phyloP scores from a whole-genome alignment of 163 green algal genomes.

The Prototheca stagnorum region DNA sequence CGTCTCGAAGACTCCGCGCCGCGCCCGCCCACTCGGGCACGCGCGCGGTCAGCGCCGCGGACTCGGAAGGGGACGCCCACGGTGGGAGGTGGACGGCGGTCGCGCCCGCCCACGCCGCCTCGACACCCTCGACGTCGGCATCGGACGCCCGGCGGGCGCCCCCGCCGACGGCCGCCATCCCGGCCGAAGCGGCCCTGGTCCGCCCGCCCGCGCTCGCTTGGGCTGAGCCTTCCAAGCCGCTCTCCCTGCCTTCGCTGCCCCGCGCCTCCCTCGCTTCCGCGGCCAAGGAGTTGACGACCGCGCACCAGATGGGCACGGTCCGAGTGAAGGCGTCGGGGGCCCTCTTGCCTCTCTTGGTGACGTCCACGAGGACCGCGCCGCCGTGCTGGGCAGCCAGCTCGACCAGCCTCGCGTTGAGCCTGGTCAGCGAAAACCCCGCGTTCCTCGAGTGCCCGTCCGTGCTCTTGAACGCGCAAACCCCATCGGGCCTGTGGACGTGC shows the following conservation, averaged over 20 bases:
- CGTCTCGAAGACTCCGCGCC: too few relatives aligned
- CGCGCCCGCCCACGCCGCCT: background rate
- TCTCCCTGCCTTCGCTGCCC: constrained; percentile 32
- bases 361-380: constrained; percentile 83
- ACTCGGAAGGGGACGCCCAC: constrained; percentile 42
- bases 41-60: too few relatives aligned
- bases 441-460: constrained; percentile 69
- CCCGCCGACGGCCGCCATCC: constrained; percentile 46
- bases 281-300: constrained; percentile 71
- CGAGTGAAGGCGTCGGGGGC: constrained; percentile 84
- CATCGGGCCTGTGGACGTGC: constrained; percentile 31
- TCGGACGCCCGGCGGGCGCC: constrained; percentile 23
- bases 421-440: constrained; percentile 66
- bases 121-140: background rate
- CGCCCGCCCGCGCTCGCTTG: constrained; percentile 54
- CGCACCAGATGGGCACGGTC: constrained; percentile 85
- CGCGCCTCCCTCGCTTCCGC: constrained; percentile 9
- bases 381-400: constrained; percentile 32
- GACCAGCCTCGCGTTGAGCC: constrained; percentile 78
- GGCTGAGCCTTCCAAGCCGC: constrained; percentile 58
- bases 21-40: too few relatives aligned
- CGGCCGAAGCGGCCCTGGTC: constrained; percentile 50
- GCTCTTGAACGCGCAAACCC: constrained; percentile 88
- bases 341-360: constrained; percentile 72
- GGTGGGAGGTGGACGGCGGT: background rate